These are phyloP conservation scores for Linnemannia exigua DNA, from an alignment of 192 early-diverging fungal genomes.

Conservation along the genomic window DNA sequence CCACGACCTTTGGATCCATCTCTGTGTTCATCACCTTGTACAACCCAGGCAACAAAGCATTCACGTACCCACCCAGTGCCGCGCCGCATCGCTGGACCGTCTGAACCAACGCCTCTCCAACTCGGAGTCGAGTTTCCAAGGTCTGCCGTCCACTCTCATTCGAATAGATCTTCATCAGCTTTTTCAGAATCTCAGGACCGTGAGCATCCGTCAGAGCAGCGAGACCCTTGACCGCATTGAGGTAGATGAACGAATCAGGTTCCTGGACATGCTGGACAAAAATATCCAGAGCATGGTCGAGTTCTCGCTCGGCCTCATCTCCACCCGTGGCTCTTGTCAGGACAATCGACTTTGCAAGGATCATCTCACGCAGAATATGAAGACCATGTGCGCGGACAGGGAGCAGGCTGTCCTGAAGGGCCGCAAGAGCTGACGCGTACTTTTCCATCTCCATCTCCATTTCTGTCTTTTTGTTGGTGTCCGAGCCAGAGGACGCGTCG, in stretches of 20 bases:
- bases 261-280: constrained; percentile 86
- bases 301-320: constrained; percentile 48
- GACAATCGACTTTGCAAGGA: constrained; percentile 75
- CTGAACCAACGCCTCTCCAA: constrained; percentile 92
- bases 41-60: constrained; percentile 38
- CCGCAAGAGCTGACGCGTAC: constrained; percentile 83
- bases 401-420: constrained; percentile 80
- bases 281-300: constrained; percentile 78
- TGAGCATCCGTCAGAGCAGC: constrained; percentile 87
- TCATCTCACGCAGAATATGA: constrained; percentile 83
- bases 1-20: constrained; percentile 16
- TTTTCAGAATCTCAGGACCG: constrained; percentile 75
- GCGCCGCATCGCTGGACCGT: constrained; percentile 87
- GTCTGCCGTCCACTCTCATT: constrained; percentile 43
- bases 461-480: constrained; percentile 23
- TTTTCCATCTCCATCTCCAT: constrained; percentile 64
- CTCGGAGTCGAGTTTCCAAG: constrained; percentile 80
- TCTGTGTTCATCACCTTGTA: constrained; percentile 55
- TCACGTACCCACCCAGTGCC: constrained; percentile 81
- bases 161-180: constrained; percentile 79
- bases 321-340: constrained; percentile 60
- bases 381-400: constrained; percentile 94
- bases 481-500: background rate
- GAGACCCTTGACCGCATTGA: constrained; percentile 93
- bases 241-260: constrained; percentile 92